Conservation (phyloP, 352 stramenopile species). For the Sclerospora graminicola region DNA sequence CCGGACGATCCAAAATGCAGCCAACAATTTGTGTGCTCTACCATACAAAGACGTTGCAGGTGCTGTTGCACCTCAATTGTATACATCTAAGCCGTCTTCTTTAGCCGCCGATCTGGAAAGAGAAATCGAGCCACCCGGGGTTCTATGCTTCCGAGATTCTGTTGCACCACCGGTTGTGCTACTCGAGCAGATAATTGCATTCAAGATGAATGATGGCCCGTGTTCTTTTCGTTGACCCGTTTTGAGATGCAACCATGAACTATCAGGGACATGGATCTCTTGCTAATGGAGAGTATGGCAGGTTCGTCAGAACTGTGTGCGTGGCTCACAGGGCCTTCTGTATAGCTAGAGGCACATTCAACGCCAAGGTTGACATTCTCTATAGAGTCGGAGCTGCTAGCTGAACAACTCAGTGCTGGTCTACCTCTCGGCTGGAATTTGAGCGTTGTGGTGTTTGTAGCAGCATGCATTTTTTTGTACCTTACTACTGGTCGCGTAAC, state of each 20-base stretch:
- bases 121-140: slow-evolving; percentile 10
- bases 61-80: neutral
- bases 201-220: slow-evolving; percentile 33
- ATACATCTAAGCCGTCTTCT: neutral
- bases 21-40: slow-evolving; percentile 29
- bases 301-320: slow-evolving; percentile 25
- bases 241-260: slow-evolving; percentile 22
- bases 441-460: slow-evolving; percentile 48
- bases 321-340: slow-evolving; percentile 60
- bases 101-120: slow-evolving; percentile 1
- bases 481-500: slow-evolving; percentile 23
- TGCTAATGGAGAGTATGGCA: slow-evolving; percentile 2
- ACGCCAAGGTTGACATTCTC: slow-evolving; percentile 37
- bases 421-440: slow-evolving; percentile 58
- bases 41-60: slow-evolving; percentile 12
- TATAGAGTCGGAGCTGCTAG: slow-evolving; percentile 52
- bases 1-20: slow-evolving; percentile 20
- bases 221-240: slow-evolving; percentile 44
- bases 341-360: slow-evolving; percentile 57
- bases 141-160: slow-evolving; percentile 55
- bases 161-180: slow-evolving; percentile 55
- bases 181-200: slow-evolving; percentile 44
- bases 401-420: slow-evolving; percentile 52
- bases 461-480: slow-evolving; percentile 42
- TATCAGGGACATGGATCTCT: slow-evolving; percentile 8